These are phyloP conservation scores for Amanita inopinata DNA, from an alignment of 768 basidiomycete genomes.

Conservation along the genomic window DNA sequence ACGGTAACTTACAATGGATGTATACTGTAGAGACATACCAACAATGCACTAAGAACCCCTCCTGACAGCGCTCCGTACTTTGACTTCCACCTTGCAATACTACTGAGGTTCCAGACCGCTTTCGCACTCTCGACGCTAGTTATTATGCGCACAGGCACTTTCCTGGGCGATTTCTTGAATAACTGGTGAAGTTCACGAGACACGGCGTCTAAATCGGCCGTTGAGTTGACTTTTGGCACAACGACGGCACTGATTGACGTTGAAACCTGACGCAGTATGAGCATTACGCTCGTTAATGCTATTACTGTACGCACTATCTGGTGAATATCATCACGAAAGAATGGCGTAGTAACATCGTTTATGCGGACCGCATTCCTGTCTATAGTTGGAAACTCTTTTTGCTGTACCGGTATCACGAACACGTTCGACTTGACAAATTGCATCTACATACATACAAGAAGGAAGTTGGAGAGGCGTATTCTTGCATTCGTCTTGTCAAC, in stretches of 20 bases:
- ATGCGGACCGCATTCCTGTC: conserved; percentile 60
- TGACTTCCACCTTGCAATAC: conserved; percentile 64
- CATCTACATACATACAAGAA: conserved; percentile 1
- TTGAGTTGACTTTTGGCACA: conserved; percentile 76
- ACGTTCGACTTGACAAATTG: not conserved
- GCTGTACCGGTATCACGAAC: conserved; percentile 9
- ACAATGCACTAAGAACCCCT: conserved; percentile 49
- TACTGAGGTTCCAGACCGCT: conserved; percentile 53
- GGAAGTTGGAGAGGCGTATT: conserved; percentile 40
- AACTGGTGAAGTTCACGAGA: conserved; percentile 35
- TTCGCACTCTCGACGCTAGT: conserved; percentile 83
- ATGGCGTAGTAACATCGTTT: conserved; percentile 56
- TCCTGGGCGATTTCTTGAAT: conserved; percentile 18
- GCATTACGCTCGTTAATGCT: not conserved
- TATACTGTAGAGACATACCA: conserved; percentile 36
- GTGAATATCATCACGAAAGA: conserved; percentile 55
- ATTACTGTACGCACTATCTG: conserved; percentile 35
- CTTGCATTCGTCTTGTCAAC: conserved; percentile 54
- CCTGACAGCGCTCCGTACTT: conserved; percentile 36
- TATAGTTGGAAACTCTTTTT: conserved; percentile 29
- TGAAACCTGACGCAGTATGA: conserved; percentile 18
- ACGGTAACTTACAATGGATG: not conserved
- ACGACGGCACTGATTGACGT: conserved; percentile 54
- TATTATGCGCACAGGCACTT: conserved; percentile 43
- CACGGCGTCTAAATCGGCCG: conserved; percentile 53